phyloP scores from a whole-genome alignment of 2,329 filamentous ascomycete species.

The Mollisiaceae sp. region DNA sequence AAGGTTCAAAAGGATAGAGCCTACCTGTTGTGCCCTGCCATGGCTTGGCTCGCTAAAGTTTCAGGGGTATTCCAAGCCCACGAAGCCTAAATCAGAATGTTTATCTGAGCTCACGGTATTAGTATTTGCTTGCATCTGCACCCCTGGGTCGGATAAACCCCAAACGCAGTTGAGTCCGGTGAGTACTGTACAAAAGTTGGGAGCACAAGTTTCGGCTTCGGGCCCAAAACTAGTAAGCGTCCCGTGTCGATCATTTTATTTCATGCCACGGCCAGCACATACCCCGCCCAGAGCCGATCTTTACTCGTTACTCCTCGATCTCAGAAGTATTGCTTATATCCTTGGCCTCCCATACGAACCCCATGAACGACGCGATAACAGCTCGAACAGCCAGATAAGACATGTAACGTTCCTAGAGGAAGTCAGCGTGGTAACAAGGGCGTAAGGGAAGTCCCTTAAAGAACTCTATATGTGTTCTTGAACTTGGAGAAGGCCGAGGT shows the following conservation, averaged over 20 bases:
- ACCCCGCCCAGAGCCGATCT: slow-evolving; percentile 11
- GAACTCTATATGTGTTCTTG: neutral
- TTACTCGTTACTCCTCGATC: slow-evolving; percentile 1
- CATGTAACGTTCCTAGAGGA: slow-evolving; percentile 26
- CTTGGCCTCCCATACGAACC: neutral
- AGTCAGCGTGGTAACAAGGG: neutral
- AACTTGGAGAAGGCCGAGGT: neutral
- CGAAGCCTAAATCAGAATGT: too few species aligned
- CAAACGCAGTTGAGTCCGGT: neutral
- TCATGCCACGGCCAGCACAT: too few species aligned
- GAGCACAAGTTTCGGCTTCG: neutral
- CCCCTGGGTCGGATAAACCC: neutral
- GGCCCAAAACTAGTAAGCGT: neutral
- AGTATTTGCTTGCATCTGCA: neutral
- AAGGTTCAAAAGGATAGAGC: neutral
- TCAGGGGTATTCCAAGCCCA: too few species aligned
- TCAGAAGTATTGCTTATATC: neutral
- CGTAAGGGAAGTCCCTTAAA: neutral
- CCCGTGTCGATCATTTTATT: slow-evolving; percentile 4
- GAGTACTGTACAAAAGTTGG: neutral
- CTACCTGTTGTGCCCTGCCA: too few species aligned
- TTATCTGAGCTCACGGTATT: too few species aligned
- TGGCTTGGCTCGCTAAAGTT: too few species aligned
- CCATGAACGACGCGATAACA: slow-evolving; percentile 10
- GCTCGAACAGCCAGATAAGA: slow-evolving; percentile 1